Conservation (phyloP, 371 early-diverging fungal genomes). For the Mucor mucedo region DNA sequence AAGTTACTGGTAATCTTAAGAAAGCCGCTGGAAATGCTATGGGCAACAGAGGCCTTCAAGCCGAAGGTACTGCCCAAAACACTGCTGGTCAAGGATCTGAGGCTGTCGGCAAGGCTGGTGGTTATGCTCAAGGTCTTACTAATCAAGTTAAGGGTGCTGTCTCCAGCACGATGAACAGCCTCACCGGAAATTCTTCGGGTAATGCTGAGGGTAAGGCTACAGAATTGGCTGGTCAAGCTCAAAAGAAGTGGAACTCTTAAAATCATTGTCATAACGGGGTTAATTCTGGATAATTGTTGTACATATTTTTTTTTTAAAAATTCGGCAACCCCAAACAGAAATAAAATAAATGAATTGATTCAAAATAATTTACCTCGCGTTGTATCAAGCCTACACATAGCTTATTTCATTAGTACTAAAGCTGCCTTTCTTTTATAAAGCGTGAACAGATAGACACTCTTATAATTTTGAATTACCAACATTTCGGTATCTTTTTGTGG, state of each 20-base stretch:
- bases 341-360: too few species aligned
- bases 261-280: not conserved
- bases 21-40: constrained; percentile 1
- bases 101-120: not conserved
- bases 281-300: not conserved
- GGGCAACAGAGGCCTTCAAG: constrained; percentile 4
- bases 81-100: not conserved
- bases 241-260: constrained; percentile 10
- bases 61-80: constrained; percentile 10
- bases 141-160: constrained; percentile 1
- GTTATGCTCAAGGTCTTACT: not conserved
- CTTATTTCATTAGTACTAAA: too few species aligned
- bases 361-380: too few species aligned
- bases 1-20: constrained; percentile 16
- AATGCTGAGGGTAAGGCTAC: not conserved
- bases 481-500: too few species aligned
- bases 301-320: not conserved
- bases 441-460: too few species aligned
- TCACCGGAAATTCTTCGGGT: constrained; percentile 3
- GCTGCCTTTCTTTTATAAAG: too few species aligned
- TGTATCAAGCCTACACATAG: too few species aligned
- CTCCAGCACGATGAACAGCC: not conserved
- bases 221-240: constrained; percentile 1
- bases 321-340: too few species aligned
- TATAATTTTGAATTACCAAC: too few species aligned